Evolutionary conservation across 768 basidiomycete genomes (phyloP), one percentile per base, ranked within the genome.

Genomic region (Agaricus blazei): DNA sequence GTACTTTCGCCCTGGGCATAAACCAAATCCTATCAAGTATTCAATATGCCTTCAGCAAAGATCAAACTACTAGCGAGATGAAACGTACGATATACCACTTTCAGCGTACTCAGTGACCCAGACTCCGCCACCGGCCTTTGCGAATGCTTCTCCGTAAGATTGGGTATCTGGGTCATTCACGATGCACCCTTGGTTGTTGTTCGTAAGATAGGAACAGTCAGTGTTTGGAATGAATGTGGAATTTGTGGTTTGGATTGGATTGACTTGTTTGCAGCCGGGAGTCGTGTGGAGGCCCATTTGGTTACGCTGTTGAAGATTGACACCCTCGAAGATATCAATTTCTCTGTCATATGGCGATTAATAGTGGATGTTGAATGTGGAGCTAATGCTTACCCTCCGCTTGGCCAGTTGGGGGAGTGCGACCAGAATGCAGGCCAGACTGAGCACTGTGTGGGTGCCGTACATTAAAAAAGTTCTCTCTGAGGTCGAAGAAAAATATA

Each of bases 241-340:
- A 6, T 65, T 57, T 4, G 77, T 70, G 9, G 37, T 31, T 62
- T 84, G 76, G 2, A 71, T 68, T 3, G 81, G 74, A 40, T 72
- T 70, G 31, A 74, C 68, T 61, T 80, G 77, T 0, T 67, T 78
- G 66, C 86, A 86, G 3, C 83, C 82, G 0, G 79, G 68, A 44
- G 76, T 72, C 0, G 88, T 88, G 66, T 92, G 90, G 19, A 92
- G 71, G 9, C 72, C 75, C 76, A 87, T 82, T 64, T 87, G 85
- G 60, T 87, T 90, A 54, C 72, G 70, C 3, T 73, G 73, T 44
- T 79, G 78, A 47, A 79, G 64, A 68, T 94, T 93, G 58, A 92
- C 85, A 28, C 83, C 87, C 66, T 93, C 91, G 54, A 93, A 80
- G 9, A 87, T 88, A 67, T 93, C 91, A 57, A 87, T 85, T 64